Base-by-base conservation (phyloP, 2,329 filamentous ascomycete species). In the Fulvia fulva region DNA sequence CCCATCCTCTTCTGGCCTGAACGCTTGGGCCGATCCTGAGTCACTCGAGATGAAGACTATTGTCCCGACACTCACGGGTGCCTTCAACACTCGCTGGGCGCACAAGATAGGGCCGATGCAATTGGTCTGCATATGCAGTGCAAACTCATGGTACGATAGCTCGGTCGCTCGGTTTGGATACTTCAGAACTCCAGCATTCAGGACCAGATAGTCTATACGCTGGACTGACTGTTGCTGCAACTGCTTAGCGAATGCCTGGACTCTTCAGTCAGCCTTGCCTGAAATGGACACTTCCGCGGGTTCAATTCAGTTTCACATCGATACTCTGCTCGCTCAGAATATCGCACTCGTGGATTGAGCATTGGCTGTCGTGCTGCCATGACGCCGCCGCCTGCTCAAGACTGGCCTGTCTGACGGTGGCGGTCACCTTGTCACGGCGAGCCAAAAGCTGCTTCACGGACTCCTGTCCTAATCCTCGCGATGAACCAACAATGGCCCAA, bases 61-160 rank as follows among this genome's bases (percentile, higher is more conserved):
- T 19, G 76, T 80, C n/a, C 75, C 74, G 57, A 81, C 77, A 3
- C 75, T 74, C 16, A 80, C 77, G 32, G 72, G 71, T 8, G 76
- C 75, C 53, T 78, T 71, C 0, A 84, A 74, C 3, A 84, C 72
- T 55, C 77, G 77, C 59, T 83, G 80, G 1, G 82, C 82, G 37
- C 77, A 76, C 58, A 84, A 78, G 59, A 84, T 80, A n/a, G 82
- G 82, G 0, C 82, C 82, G 56, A 85, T 81, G 16, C 81, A 81
- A 67, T 84, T 84, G 43, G 81, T 83, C 55, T 81, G 76, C 4
- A 84, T 73, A 63, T 84, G 82, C 59, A 80, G 77, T 11, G 79
- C 75, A 60, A 84, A 83, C 45, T 79, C 75, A 30, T 77, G 71
- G 67, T 81, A 83, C 6, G 80, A 79, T 53, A 80, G 66, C 65